Evolutionary conservation across 192 early-diverging fungal genomes (phyloP), one percentile per base, ranked within the genome.

Genomic region (Coemansia erecta): DNA sequence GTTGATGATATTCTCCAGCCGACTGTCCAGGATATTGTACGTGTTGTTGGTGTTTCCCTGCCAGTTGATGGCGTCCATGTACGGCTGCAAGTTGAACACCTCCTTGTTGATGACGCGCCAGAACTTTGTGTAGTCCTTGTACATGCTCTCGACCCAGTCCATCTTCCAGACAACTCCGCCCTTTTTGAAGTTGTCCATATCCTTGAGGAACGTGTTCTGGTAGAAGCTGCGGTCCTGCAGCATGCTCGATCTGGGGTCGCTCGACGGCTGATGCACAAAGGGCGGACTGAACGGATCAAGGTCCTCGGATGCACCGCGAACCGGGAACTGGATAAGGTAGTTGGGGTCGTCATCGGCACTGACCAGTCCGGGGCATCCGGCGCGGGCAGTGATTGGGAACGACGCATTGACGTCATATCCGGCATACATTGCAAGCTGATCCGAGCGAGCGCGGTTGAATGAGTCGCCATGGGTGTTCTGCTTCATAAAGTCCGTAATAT

Each of bases 41-140:
- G 81, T 74, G 21, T 72, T 53, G 56, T 75, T 67, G 13, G 49
- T 56, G 56, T 19, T 72, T 41, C 37, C 51, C n/a, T 7, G 58
- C 49, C 31, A 64, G 40, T 45, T 61, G 54, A 56, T 70, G 3
- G 47, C 62, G 56, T 56, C 71, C 55, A 47, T 62, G 39, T 90
- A 90, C 26, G 82, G 68, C 18, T 85, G 81, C 55, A 90, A 59
- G 64, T 89, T 87, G 56, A 86, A 90, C 8, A 90, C 83, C 35
- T 80, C 77, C 18, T 84, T 70, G 45, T 87, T 68, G 60, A 90
- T 84, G 11, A 84, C 71, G 8, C 80, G 78, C 80, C 83, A 85
- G 26, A 72, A 67, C 47, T 82, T 55, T 2, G 63, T 60, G 33
- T 70, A 61, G 11, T 82, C 76, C 47, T 78, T 64, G 60, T 71